phyloP scores from a whole-genome alignment of 306 rosid genomes.

The Cicer chorassanicum region DNA sequence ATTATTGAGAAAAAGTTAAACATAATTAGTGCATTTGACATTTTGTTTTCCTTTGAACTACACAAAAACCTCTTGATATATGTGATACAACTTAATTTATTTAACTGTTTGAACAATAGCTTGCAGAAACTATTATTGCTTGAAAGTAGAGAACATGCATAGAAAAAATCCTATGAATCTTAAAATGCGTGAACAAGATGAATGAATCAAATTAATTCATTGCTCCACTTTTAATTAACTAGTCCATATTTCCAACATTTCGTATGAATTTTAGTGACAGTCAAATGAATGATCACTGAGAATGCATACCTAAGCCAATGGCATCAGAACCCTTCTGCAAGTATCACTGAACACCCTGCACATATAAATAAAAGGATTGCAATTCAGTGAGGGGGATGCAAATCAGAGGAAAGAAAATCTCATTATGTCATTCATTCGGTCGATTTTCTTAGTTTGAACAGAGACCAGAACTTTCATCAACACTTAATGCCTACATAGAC shows the following conservation, averaged over 20 bases:
- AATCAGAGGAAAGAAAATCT: background rate
- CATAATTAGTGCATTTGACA: too few relatives aligned
- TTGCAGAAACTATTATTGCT: background rate
- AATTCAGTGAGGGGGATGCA: conserved; percentile 29
- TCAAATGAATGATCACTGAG: conserved; percentile 14
- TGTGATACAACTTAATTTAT: background rate
- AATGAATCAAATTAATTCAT: background rate
- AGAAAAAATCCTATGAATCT: background rate
- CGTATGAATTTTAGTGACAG: background rate
- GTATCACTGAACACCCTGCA: conserved; percentile 85
- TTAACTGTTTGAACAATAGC: background rate
- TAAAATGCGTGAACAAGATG: conserved; percentile 9
- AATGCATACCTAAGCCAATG: conserved; percentile 83
- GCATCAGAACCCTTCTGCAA: conserved; percentile 95
- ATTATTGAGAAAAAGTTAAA: too few relatives aligned
- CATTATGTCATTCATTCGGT: background rate
- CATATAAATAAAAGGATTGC: conserved; percentile 40
- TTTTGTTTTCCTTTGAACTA: background rate
- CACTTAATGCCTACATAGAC: background rate
- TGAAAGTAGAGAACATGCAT: background rate
- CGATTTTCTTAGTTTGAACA: background rate
- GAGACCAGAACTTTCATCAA: background rate
- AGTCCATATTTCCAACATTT: background rate
- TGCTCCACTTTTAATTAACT: background rate
- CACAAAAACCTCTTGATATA: background rate